phyloP scores from a whole-genome alignment of 768 basidiomycete species.

The Pleurotus eryngii region DNA sequence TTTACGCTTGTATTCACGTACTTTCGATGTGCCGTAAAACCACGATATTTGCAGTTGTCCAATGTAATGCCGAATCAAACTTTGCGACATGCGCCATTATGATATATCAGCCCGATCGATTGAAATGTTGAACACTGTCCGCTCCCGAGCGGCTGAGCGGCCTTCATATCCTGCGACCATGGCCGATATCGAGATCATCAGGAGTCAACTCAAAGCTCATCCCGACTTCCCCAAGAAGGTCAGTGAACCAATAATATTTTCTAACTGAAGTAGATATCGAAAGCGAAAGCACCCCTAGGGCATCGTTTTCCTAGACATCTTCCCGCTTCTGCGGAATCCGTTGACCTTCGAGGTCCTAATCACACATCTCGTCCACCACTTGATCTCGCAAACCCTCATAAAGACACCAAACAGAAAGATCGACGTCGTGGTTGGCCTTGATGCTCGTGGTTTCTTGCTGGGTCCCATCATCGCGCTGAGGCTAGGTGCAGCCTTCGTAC shows the following conservation, averaged over 20 bases:
- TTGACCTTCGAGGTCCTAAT: constrained; percentile 86
- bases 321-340: constrained; percentile 87
- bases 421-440: constrained; percentile 92
- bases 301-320: constrained; percentile 90
- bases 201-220: constrained; percentile 54
- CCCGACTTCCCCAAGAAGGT: constrained; percentile 92
- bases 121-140: too few relatives aligned
- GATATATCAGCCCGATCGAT: too few relatives aligned
- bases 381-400: constrained; percentile 75
- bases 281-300: constrained; percentile 48
- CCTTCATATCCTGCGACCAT: constrained; percentile 31
- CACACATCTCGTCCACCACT: constrained; percentile 82
- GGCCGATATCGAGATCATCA: constrained; percentile 76
- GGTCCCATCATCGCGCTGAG: constrained; percentile 91
- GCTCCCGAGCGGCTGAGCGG: background rate
- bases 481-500: constrained; percentile 91
- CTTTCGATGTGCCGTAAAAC: background rate
- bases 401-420: constrained; percentile 60
- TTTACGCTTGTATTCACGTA: background rate
- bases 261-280: too few relatives aligned
- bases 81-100: too few relatives aligned
- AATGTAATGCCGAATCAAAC: too few relatives aligned
- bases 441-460: constrained; percentile 93
- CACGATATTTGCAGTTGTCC: too few relatives aligned
- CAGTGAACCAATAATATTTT: constrained; percentile 7